Percentiles rank a stretch among this genome's conserved stretches.
Conservation (phyloP, 2,329 filamentous ascomycete species). For the Raffaelea albimanens region DNA sequence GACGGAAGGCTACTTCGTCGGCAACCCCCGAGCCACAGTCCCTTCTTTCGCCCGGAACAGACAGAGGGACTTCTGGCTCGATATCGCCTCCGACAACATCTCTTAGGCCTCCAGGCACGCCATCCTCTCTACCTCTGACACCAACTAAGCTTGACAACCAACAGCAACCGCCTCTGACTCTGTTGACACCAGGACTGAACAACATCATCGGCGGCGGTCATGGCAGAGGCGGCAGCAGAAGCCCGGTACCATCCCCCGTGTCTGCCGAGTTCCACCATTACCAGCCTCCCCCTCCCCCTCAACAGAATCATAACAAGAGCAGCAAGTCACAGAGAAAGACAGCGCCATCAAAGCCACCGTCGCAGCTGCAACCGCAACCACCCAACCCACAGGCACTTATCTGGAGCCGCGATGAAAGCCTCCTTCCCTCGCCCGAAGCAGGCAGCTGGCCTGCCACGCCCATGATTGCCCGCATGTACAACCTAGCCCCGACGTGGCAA, state of each 20-base stretch:
- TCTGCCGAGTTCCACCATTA: neutral
- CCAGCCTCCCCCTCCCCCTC: neutral
- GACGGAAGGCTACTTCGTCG: slow-evolving; percentile 16
- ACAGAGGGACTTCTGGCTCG: slow-evolving; percentile 3
- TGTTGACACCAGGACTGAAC: slow-evolving; percentile 2
- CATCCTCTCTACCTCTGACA: neutral
- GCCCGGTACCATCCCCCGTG: neutral
- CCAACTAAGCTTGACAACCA: neutral
- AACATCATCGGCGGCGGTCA: neutral
- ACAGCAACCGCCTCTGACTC: neutral
- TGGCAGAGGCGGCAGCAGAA: neutral
- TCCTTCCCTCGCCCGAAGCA: slow-evolving; percentile 22
- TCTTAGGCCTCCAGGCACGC: neutral
- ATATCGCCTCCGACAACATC: slow-evolving; percentile 3
- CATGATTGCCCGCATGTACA: slow-evolving; percentile 21
- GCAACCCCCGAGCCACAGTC: slow-evolving; percentile 10
- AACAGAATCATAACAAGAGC: neutral
- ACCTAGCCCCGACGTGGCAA: slow-evolving; percentile 24
- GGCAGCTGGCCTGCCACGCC: slow-evolving; percentile 22
- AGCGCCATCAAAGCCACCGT: neutral
- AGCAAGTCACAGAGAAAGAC: neutral
- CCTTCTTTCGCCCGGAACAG: slow-evolving; percentile 13
- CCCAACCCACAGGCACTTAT: neutral
- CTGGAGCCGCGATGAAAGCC: slow-evolving; percentile 17
- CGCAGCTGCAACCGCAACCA: neutral